These are phyloP conservation scores for Plasmodium gonderi DNA, from an alignment of 169 alveolate genomes.

Conservation along the genomic window DNA sequence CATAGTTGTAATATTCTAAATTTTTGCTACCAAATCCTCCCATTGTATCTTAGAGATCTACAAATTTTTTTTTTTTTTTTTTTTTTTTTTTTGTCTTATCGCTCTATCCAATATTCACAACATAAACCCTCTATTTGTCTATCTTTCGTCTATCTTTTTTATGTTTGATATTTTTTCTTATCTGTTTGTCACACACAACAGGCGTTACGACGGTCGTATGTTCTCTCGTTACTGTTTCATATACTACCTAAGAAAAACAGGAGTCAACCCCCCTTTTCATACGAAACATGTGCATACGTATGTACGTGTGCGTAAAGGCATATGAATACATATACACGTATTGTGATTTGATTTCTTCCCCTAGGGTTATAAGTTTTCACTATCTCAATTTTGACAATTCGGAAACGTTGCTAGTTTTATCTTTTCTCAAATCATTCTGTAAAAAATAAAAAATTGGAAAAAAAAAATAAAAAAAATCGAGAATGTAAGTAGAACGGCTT, in stretches of 20 bases:
- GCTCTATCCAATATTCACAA: background rate
- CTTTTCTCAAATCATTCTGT: too few relatives aligned
- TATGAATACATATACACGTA: background rate
- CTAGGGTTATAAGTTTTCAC: background rate
- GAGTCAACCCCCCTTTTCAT: slow-evolving; percentile 67
- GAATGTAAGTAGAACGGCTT: background rate
- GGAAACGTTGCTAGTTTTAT: background rate
- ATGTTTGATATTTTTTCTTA: too few relatives aligned
- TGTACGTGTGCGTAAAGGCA: background rate
- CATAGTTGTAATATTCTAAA: slow-evolving; percentile 55
- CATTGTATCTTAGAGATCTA: background rate
- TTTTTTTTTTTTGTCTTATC: background rate
- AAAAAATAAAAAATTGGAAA: too few relatives aligned
- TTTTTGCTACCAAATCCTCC: slow-evolving; percentile 57
- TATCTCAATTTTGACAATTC: background rate
- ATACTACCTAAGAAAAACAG: background rate
- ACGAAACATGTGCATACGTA: background rate
- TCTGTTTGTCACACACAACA: too few relatives aligned
- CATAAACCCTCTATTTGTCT: too few relatives aligned
- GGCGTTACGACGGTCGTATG: too few relatives aligned
- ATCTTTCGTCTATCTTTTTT: too few relatives aligned
- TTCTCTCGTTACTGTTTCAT: background rate
- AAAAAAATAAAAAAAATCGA: background rate
- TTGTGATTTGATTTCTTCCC: background rate
- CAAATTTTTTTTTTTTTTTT: background rate